Conservation (phyloP, 768 basidiomycete species). For the Lentinula guzmanii region DNA sequence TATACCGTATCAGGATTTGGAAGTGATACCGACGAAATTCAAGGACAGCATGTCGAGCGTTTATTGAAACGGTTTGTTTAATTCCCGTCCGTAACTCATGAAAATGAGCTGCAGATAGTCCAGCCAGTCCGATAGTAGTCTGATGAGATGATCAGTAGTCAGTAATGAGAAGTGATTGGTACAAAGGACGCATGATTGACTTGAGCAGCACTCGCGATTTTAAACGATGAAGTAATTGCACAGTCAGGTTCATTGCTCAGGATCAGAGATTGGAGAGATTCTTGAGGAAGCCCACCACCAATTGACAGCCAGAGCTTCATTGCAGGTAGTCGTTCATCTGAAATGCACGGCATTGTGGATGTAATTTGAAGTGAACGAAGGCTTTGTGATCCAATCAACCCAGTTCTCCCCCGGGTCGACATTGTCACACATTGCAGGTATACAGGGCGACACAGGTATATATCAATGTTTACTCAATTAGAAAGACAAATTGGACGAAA, state of each 20-base stretch:
- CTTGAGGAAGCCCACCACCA: constrained; percentile 25
- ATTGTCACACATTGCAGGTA: background rate
- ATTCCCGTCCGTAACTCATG: constrained; percentile 39
- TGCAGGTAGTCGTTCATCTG: constrained; percentile 2
- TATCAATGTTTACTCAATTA: constrained; percentile 1
- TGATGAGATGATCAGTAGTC: constrained; percentile 10
- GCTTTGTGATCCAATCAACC: background rate
- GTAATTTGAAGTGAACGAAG: background rate
- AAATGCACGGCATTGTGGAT: background rate
- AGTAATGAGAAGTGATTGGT: constrained; percentile 1
- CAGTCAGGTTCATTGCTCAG: constrained; percentile 33
- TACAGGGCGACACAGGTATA: background rate
- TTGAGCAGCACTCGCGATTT: constrained; percentile 47
- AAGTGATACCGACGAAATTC: constrained; percentile 41
- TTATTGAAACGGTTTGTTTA: constrained; percentile 42
- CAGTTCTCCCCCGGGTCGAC: no score
- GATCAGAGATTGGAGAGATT: constrained; percentile 28
- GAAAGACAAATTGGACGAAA: background rate
- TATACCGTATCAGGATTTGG: no score
- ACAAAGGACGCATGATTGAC: constrained; percentile 17
- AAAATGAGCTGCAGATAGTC: constrained; percentile 46
- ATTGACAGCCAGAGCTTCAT: constrained; percentile 32
- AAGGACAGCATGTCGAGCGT: constrained; percentile 50
- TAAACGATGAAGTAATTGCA: constrained; percentile 48
- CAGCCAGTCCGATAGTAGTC: constrained; percentile 45